Percentiles rank a stretch among this genome's conserved stretches.
phyloP scores from a whole-genome alignment of 208 protist species.

The Trichomonas tenax region DNA sequence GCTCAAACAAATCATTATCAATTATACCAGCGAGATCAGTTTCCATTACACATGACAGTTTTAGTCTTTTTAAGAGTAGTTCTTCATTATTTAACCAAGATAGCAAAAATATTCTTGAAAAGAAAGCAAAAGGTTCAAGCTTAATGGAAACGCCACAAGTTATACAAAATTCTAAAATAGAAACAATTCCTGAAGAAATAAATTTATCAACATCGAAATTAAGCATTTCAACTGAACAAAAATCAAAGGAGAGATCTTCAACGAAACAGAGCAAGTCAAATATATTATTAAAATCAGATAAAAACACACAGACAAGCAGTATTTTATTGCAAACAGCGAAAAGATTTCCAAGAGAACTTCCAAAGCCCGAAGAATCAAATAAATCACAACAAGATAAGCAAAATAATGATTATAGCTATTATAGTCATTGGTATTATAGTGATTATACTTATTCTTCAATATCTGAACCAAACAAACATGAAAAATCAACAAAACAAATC shows the following conservation, averaged over 20 bases:
- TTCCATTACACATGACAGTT: background rate
- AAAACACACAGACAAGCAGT: background rate
- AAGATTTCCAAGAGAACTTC: background rate
- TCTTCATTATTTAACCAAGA: background rate
- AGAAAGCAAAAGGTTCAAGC: too few species aligned
- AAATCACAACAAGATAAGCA: too few species aligned
- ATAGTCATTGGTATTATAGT: background rate
- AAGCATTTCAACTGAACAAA: too few species aligned
- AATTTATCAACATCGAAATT: too few species aligned
- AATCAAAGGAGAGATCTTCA: too few species aligned
- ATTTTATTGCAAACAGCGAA: background rate
- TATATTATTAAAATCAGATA: background rate
- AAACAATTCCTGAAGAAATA: too few species aligned
- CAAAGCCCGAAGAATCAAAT: background rate
- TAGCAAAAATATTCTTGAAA: background rate
- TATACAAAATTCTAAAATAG: too few species aligned
- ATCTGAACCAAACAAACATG: background rate
- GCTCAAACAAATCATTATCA: background rate
- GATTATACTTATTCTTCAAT: background rate
- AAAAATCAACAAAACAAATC: background rate
- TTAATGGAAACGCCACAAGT: too few species aligned
- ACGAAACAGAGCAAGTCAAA: background rate
- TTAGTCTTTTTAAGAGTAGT: background rate
- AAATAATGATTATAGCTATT: background rate
- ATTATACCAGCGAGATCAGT: background rate